These are phyloP conservation scores for Westerdykella ornata DNA, from an alignment of 2,329 filamentous ascomycete genomes.

Conservation along the genomic window DNA sequence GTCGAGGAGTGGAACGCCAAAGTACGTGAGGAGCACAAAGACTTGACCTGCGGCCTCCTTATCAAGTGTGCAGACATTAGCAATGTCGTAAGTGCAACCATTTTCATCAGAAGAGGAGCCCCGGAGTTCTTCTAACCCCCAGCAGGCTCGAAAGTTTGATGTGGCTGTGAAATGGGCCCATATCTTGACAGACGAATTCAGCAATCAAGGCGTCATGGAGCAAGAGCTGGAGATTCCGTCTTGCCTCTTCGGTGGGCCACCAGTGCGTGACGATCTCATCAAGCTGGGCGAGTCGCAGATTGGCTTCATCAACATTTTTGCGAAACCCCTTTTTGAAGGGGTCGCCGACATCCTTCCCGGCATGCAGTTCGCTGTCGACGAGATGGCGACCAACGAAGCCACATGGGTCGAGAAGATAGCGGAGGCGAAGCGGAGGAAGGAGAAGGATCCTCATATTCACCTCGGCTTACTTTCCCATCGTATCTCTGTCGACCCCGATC, in stretches of 20 bases:
- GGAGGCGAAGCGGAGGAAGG: slow-evolving; percentile 53
- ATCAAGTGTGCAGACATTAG: slow-evolving; percentile 99
- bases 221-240: slow-evolving; percentile 78
- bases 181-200: slow-evolving; percentile 92
- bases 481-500: slow-evolving; percentile 25
- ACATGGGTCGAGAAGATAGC: slow-evolving; percentile 65
- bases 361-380: slow-evolving; percentile 76
- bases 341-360: slow-evolving; percentile 79
- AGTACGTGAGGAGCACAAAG: slow-evolving; percentile 66
- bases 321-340: slow-evolving; percentile 81
- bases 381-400: slow-evolving; percentile 69
- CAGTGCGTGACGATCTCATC: slow-evolving; percentile 73
- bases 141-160: slow-evolving; percentile 73
- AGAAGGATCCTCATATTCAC: slow-evolving; percentile 22
- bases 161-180: slow-evolving; percentile 84
- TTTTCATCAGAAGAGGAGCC: slow-evolving; percentile 1
- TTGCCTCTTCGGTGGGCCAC: slow-evolving; percentile 70
- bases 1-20: slow-evolving; percentile 72
- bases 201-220: slow-evolving; percentile 89
- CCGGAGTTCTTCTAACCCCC: slow-evolving; percentile 7
- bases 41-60: slow-evolving; percentile 77
- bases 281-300: slow-evolving; percentile 84
- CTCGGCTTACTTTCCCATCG: slow-evolving; percentile 16
- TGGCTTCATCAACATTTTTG: slow-evolving; percentile 95
- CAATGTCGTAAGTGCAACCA: slow-evolving; percentile 66